phyloP scores from a whole-genome alignment of 192 early-diverging fungal species.

The Coemansia sp. region DNA sequence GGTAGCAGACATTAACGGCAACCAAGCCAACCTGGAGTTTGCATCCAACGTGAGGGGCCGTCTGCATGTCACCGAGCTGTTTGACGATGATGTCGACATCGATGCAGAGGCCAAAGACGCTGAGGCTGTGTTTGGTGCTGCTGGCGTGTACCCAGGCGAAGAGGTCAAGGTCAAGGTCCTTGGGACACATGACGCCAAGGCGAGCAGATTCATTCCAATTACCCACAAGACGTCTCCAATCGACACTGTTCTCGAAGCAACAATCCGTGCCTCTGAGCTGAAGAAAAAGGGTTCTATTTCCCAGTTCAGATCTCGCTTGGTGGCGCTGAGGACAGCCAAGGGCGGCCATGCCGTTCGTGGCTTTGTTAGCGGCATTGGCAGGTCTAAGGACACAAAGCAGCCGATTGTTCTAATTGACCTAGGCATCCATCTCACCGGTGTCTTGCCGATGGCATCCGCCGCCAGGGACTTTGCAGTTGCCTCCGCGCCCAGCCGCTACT shows the following conservation, averaged over 20 bases:
- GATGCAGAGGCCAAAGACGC: constrained; percentile 30
- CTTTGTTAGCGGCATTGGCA: constrained; percentile 50
- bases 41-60: constrained; percentile 73
- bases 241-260: constrained; percentile 62
- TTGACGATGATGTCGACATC: constrained; percentile 43
- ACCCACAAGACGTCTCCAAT: constrained; percentile 55
- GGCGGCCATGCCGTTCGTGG: constrained; percentile 45
- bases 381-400: constrained; percentile 6
- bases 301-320: constrained; percentile 7
- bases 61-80: constrained; percentile 72
- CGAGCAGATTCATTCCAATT: constrained; percentile 66
- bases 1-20: constrained; percentile 53
- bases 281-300: constrained; percentile 1
- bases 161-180: constrained; percentile 65
- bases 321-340: constrained; percentile 34
- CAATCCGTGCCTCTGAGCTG: constrained; percentile 56
- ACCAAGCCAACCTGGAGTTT: constrained; percentile 63
- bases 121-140: constrained; percentile 30
- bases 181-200: constrained; percentile 64
- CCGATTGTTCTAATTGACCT: constrained; percentile 21
- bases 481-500: constrained; percentile 19
- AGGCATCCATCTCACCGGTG: constrained; percentile 20
- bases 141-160: constrained; percentile 33
- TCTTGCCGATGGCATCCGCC: constrained; percentile 26
- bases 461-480: constrained; percentile 27